Evolutionary conservation across 306 rosid species (phyloP), one percentile per base, ranked within the genome.

Genomic region (Cajanus cajan): DNA sequence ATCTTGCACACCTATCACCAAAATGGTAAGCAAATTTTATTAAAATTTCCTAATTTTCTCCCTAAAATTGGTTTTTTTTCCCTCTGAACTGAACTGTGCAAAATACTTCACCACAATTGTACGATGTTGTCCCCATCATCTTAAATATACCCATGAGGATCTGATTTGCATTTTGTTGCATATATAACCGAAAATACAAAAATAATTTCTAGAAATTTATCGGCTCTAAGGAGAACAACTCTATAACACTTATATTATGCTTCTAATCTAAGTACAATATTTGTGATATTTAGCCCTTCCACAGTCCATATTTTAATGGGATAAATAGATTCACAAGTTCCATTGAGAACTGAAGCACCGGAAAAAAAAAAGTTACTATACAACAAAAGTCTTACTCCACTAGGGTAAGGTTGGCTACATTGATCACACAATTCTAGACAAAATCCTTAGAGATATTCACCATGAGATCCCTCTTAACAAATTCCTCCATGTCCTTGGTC

Each of bases 111-210:
- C 28, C 71, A 43, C 51, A 18, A 41, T 25, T 33, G 71, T 25
- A 44, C 31, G 6, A 58, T 58, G 41, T 58, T 57, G 63, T 69
- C 22, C 39, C 70, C 70, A 69, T 41, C 51, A 70, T 59, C 78
- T 33, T 19, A 37, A 58, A 61, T 34, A 45, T 12, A 45, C 43
- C 55, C 28, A 50, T 39, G 47, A 37, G 66, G 67, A 62, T 50
- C 31, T 71, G 45, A 48, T 79, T 71, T 79, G 36, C 63, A 36
- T n/a, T n/a, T 71, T 48, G 24, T 8, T 36, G 55, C 48, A 64
- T 36, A 63, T 48, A 14, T 52, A 48, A 12, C 47, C 28, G 51
- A 63, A 50, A 50, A 16, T 51, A 28, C 50, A 52, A 51, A 59
- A 61, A 63, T 16, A 16, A 25, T 39, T 36, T 21, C 62, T 8